These are phyloP conservation scores for Cercospora canescens DNA, from an alignment of 2,329 filamentous ascomycete species.

Conservation along the genomic window DNA sequence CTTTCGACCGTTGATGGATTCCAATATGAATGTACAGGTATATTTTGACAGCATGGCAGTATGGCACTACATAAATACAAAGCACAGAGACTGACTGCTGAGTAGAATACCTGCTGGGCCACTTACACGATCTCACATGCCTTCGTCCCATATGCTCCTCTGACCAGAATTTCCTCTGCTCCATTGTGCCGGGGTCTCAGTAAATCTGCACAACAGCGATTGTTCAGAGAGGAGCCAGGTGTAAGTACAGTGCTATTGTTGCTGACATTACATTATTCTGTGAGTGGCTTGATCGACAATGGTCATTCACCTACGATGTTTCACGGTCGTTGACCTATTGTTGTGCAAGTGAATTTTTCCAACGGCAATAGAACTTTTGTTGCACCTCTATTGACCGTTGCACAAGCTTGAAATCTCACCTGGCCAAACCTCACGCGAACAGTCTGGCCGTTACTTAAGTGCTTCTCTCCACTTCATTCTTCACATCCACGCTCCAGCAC, in stretches of 20 bases:
- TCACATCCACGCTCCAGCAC: background rate
- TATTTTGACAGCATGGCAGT: background rate
- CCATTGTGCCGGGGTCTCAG: background rate
- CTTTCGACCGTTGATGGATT: background rate
- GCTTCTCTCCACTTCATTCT: background rate
- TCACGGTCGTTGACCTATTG: background rate
- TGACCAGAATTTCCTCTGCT: background rate
- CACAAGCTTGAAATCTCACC: background rate
- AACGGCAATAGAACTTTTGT: background rate
- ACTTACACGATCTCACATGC: background rate
- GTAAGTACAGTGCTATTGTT: background rate
- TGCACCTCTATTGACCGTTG: constrained; percentile 1
- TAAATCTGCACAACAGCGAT: background rate
- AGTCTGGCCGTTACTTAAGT: background rate
- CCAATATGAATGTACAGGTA: background rate
- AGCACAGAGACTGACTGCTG: background rate
- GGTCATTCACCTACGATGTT: background rate
- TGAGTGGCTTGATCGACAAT: background rate
- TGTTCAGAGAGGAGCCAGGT: background rate
- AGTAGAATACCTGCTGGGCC: background rate
- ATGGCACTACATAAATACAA: background rate
- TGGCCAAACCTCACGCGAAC: background rate
- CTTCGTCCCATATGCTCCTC: background rate
- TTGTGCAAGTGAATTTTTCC: background rate
- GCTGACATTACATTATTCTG: background rate